These are phyloP conservation scores for Aaosphaeria arxii DNA, from an alignment of 2,329 filamentous ascomycete genomes.

Conservation along the genomic window DNA sequence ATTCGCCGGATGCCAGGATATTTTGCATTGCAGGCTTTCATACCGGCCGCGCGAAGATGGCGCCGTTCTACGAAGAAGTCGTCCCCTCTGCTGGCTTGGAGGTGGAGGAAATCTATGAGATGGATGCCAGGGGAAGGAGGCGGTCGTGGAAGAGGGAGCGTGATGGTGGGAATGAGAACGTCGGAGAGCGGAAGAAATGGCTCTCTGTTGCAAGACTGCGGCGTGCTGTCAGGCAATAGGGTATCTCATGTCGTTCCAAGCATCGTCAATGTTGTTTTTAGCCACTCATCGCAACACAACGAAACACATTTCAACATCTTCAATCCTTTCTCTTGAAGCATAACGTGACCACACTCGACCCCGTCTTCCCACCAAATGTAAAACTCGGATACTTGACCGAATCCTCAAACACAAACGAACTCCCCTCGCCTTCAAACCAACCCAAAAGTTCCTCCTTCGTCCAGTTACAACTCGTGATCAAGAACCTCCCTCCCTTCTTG, in stretches of 20 bases:
- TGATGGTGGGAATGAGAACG: conserved; percentile 61
- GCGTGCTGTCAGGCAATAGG: not conserved
- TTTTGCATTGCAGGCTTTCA: conserved; percentile 72
- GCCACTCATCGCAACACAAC: no score
- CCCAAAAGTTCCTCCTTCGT: conserved; percentile 78
- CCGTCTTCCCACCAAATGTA: conserved; percentile 83
- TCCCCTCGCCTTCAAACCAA: conserved; percentile 66
- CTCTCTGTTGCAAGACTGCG: conserved; percentile 53
- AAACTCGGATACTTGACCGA: conserved; percentile 81
- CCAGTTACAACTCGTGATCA: conserved; percentile 98
- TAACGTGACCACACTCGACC: conserved; percentile 83
- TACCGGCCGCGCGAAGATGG: conserved; percentile 64
- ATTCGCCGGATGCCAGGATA: conserved; percentile 47
- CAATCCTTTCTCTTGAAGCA: conserved; percentile 63
- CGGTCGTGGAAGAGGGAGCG: conserved; percentile 55
- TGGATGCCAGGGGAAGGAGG: conserved; percentile 63
- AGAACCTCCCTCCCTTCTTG: conserved; percentile 66
- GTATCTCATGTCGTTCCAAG: no score
- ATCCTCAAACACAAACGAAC: conserved; percentile 59
- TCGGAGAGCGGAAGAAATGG: conserved; percentile 66
- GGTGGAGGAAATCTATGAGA: conserved; percentile 65
- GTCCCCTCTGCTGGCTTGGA: conserved; percentile 51
- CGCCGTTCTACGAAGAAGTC: conserved; percentile 60
- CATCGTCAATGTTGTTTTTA: no score
- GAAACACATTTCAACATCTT: no score